phyloP scores from a whole-genome alignment of 768 basidiomycete species.

The Rhodotorula babjevae region DNA sequence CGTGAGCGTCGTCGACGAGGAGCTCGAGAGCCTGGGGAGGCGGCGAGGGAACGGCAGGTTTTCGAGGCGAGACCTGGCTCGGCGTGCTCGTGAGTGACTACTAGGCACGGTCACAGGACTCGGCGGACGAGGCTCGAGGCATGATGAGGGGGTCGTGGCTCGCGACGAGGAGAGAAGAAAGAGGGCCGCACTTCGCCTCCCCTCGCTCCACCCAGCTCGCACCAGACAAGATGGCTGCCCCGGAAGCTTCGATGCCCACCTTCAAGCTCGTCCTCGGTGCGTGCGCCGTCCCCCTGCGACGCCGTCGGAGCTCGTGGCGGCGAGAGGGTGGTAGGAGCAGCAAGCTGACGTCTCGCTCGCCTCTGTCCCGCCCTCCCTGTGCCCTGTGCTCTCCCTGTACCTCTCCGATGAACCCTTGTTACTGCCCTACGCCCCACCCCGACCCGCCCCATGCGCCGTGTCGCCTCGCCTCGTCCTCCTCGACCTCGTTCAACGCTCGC shows the following conservation, averaged over 20 bases:
- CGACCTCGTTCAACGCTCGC: constrained; percentile 36
- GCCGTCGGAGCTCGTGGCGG: not conserved
- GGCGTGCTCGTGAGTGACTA: too few relatives aligned
- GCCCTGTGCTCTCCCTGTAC: not conserved
- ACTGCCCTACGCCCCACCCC: constrained; percentile 17
- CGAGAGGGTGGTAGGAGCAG: not conserved
- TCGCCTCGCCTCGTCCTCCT: constrained; percentile 13
- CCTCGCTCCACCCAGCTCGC: not conserved
- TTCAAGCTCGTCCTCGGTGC: constrained; percentile 98
- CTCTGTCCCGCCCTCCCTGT: not conserved
- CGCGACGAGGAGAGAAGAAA: not conserved
- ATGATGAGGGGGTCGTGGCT: too few relatives aligned
- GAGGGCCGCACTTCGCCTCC: not conserved
- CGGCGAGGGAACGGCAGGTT: too few relatives aligned
- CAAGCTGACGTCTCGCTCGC: constrained; percentile 2
- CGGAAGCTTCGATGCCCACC: constrained; percentile 60
- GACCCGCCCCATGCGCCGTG: constrained; percentile 22
- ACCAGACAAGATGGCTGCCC: constrained; percentile 19
- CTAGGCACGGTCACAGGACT: too few relatives aligned
- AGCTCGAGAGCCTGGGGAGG: too few relatives aligned
- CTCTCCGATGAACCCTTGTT: too few relatives aligned
- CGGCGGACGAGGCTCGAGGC: too few relatives aligned
- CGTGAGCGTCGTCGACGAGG: too few relatives aligned
- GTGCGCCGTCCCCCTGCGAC: constrained; percentile 44
- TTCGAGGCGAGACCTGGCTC: too few relatives aligned